These are phyloP conservation scores for Suillus subaureus DNA, from an alignment of 768 basidiomycete genomes.

Conservation along the genomic window DNA sequence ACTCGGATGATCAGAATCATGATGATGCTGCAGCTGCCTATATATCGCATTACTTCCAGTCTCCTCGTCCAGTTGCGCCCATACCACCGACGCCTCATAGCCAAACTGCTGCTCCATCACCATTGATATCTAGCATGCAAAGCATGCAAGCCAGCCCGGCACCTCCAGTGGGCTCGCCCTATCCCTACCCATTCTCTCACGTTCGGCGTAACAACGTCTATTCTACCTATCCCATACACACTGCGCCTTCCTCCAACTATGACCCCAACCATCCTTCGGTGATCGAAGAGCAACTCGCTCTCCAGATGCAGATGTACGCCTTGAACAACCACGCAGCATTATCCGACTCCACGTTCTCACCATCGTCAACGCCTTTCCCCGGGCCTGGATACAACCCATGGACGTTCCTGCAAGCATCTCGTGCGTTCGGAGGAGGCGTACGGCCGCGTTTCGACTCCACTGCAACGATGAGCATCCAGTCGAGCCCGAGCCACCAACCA, in stretches of 20 bases:
- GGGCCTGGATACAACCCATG: constrained; percentile 66
- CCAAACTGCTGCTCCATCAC: constrained; percentile 73
- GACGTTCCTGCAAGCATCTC: constrained; percentile 65
- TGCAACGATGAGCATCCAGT: constrained; percentile 55
- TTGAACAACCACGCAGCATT: constrained; percentile 64
- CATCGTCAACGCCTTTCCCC: constrained; percentile 74
- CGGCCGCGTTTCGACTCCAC: constrained; percentile 38
- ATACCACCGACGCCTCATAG: constrained; percentile 80
- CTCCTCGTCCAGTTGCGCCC: constrained; percentile 71
- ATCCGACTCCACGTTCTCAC: constrained; percentile 77
- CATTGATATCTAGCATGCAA: constrained; percentile 55
- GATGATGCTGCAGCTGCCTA: constrained; percentile 64
- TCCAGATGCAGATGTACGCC: constrained; percentile 80
- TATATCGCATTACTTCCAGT: constrained; percentile 58
- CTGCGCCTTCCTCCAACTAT: constrained; percentile 41
- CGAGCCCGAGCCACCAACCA: constrained; percentile 36
- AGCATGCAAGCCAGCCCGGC: constrained; percentile 56
- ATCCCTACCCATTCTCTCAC: constrained; percentile 77
- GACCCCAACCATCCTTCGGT: constrained; percentile 47
- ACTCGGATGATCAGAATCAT: constrained; percentile 62
- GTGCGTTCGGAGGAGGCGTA: constrained; percentile 43
- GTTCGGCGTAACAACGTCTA: constrained; percentile 58
- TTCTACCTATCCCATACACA: constrained; percentile 40
- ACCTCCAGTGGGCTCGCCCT: constrained; percentile 70
- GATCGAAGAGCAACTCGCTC: constrained; percentile 70